These are phyloP conservation scores for Jamesozyma spencerorum DNA, from an alignment of 805 yeast species.

Conservation along the genomic window DNA sequence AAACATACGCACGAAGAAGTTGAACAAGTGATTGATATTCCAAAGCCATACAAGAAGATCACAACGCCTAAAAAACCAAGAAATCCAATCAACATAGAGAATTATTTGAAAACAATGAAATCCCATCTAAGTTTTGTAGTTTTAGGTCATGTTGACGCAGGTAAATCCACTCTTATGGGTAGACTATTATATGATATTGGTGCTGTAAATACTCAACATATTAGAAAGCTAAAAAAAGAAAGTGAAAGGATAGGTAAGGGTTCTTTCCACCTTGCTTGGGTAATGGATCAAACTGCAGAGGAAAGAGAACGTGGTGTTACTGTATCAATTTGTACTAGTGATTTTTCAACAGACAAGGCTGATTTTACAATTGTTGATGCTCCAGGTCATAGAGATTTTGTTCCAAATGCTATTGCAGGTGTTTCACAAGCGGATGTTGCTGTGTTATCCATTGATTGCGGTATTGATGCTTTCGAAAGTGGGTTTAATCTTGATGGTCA, in stretches of 20 bases:
- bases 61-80: slow-evolving; percentile 27
- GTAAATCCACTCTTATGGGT: slow-evolving; percentile 98
- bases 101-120: slow-evolving; percentile 75
- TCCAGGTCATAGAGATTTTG: slow-evolving; percentile 98
- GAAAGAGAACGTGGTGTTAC: slow-evolving; percentile 98
- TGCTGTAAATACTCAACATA: slow-evolving; percentile 92
- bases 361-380: slow-evolving; percentile 97
- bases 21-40: slow-evolving; percentile 15
- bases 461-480: slow-evolving; percentile 97
- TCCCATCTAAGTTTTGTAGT: slow-evolving; percentile 94
- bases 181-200: slow-evolving; percentile 86
- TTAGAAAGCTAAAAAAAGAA: slow-evolving; percentile 92
- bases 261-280: slow-evolving; percentile 98
- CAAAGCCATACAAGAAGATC: slow-evolving; percentile 20
- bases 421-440: slow-evolving; percentile 99
- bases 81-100: slow-evolving; percentile 50
- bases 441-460: slow-evolving; percentile 87
- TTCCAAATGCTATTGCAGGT: slow-evolving; percentile 97
- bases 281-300: slow-evolving; percentile 97
- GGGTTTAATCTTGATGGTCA: slow-evolving; percentile 98
- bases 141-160: slow-evolving; percentile 99
- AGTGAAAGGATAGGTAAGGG: slow-evolving; percentile 98
- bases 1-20: slow-evolving; percentile 2
- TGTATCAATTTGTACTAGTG: slow-evolving; percentile 94
- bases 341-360: slow-evolving; percentile 88